Evolutionary conservation across 2,329 filamentous ascomycete species (phyloP), one percentile per base, ranked within the genome.

Genomic region (Grosmannia penicillata): DNA sequence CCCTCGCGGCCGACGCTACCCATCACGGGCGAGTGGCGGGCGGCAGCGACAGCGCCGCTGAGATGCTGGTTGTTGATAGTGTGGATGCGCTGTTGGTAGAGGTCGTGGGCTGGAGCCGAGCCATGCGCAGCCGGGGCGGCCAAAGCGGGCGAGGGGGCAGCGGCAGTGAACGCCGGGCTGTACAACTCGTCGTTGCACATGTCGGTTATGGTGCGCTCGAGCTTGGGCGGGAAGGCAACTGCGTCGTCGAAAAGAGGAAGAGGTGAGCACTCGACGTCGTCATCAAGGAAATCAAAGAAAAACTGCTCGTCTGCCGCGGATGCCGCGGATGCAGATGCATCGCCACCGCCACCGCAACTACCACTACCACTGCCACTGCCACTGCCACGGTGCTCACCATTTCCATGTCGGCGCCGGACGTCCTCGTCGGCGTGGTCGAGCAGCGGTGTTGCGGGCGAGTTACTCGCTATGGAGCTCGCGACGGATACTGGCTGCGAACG

Each of bases 141-240:
- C 66, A 43, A 77, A 75, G 48, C 67, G 70, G 1, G 81, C n/a
- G n/a, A n/a, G n/a, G n/a, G n/a, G n/a, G n/a, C n/a, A n/a, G n/a
- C n/a, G n/a, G n/a, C n/a, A n/a, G n/a, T n/a, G n/a, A n/a, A n/a
- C n/a, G n/a, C n/a, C n/a, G n/a, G 78, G 49, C 79, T 86, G 64
- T 83, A 93, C 1, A 93, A 69, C 56, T 91, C 84, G 55, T 94
- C 87, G 50, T 75, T 71, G 52, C 82, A 89, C 36, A 84, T 71
- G 52, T 93, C 85, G 15, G 85, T 89, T 61, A 91, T 84, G 1
- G 86, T 91, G 40, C 85, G 72, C 48, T 86, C 79, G 46, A 93
- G 71, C 58, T 89, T 91, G 21, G 86, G 81, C 21, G 77, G 57
- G 47, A 62, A 63, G 47, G 73, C 68, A 59, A 74, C 69, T 75